These are phyloP conservation scores for Aureobasidium vineae DNA, from an alignment of 2,329 filamentous ascomycete species.

Conservation along the genomic window DNA sequence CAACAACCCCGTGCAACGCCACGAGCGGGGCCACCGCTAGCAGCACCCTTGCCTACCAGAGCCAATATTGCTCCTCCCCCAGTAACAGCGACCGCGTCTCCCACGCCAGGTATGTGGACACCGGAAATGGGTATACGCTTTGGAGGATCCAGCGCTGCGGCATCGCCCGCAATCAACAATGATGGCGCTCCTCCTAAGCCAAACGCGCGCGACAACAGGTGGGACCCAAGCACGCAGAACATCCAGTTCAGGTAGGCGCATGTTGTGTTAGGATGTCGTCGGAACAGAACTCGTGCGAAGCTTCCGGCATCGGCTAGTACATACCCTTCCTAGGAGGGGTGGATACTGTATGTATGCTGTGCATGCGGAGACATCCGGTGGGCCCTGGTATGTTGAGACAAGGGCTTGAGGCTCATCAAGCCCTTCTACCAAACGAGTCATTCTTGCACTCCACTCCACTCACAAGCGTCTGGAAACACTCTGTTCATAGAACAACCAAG, in stretches of 20 bases:
- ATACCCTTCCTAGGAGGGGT: not conserved
- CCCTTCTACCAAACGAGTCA: not conserved
- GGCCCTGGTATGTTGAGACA: not conserved
- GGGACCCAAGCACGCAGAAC: slow-evolving; percentile 41
- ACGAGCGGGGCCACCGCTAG: slow-evolving; percentile 53
- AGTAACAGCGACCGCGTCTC: slow-evolving; percentile 31
- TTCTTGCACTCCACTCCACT: not conserved
- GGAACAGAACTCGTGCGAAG: not conserved
- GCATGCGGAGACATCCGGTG: slow-evolving; percentile 12
- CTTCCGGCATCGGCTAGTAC: not conserved
- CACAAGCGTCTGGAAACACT: not conserved
- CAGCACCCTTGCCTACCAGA: slow-evolving; percentile 54
- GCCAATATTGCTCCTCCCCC: slow-evolving; percentile 33
- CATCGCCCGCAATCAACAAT: slow-evolving; percentile 24
- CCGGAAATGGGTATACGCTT: slow-evolving; percentile 82
- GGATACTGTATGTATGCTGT: not conserved
- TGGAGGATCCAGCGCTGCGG: slow-evolving; percentile 45
- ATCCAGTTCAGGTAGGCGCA: slow-evolving; percentile 41
- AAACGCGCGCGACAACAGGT: slow-evolving; percentile 35
- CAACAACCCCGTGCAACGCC: slow-evolving; percentile 42
- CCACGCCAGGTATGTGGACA: slow-evolving; percentile 65
- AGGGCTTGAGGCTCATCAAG: not conserved
- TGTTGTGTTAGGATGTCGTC: not conserved
- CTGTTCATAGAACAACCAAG: not conserved
- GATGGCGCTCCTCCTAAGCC: slow-evolving; percentile 33